These are phyloP conservation scores for Erysimum pusillum DNA, from an alignment of 441 rosid species.

Conservation along the genomic window DNA sequence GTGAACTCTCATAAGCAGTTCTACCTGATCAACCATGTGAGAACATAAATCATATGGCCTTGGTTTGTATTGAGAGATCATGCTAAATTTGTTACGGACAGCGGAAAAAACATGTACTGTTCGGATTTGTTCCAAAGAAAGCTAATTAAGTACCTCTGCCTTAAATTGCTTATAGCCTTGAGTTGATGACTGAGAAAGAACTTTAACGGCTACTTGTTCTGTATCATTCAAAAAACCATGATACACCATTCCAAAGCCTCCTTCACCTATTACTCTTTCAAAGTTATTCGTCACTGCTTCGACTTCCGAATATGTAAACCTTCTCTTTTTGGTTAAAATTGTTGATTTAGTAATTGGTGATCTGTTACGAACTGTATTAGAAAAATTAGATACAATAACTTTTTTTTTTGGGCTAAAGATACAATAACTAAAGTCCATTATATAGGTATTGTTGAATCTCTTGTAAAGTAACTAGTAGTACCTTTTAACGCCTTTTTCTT, in stretches of 20 bases:
- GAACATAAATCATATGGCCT: neutral
- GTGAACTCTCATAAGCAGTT: constrained; percentile 61
- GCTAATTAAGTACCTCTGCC: constrained; percentile 5
- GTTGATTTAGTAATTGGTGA: neutral
- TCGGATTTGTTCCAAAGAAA: neutral
- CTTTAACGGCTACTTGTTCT: constrained; percentile 2
- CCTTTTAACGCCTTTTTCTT: neutral
- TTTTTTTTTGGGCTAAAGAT: too few species aligned
- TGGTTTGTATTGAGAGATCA: neutral
- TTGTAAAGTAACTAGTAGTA: neutral
- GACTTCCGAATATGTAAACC: neutral
- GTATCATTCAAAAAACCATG: neutral
- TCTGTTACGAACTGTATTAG: neutral
- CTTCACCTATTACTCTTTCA: neutral
- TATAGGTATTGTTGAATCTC: neutral
- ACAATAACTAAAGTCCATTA: neutral
- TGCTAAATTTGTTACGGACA: neutral
- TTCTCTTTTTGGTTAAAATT: neutral
- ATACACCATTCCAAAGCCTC: constrained; percentile 5
- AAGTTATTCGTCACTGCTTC: neutral
- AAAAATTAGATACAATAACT: neutral
- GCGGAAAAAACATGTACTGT: neutral
- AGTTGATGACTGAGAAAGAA: neutral
- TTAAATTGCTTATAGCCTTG: constrained; percentile 22
- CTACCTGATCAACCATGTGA: constrained; percentile 19